Evolutionary conservation across 768 basidiomycete species (phyloP).

Genomic region (Lactarius quietus): DNA sequence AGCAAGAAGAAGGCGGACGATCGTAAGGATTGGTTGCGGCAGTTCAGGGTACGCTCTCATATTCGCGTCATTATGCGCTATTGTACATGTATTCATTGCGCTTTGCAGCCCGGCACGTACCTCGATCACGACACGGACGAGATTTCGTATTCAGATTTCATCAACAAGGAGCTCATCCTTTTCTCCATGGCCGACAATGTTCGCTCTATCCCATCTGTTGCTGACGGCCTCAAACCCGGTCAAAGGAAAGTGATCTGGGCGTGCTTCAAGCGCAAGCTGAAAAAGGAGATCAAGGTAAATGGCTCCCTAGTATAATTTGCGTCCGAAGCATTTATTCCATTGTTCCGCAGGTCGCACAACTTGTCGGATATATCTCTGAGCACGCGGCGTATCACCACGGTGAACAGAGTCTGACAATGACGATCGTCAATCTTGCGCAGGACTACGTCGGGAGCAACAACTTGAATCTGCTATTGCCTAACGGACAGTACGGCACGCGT

Average conservation of each 20-base stretch:
- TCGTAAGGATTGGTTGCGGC: constrained; percentile 95
- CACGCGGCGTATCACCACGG: constrained; percentile 97
- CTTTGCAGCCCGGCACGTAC: constrained; percentile 80
- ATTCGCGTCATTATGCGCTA: neutral
- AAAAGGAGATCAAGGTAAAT: constrained; percentile 82
- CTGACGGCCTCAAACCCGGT: constrained; percentile 95
- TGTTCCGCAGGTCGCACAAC: constrained; percentile 72
- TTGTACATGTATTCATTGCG: neutral
- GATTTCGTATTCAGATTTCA: constrained; percentile 89
- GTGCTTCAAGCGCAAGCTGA: constrained; percentile 92
- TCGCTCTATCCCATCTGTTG: constrained; percentile 92
- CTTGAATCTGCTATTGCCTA: constrained; percentile 79
- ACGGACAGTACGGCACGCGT: constrained; percentile 96
- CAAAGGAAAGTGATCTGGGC: constrained; percentile 96
- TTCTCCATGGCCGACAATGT: constrained; percentile 99
- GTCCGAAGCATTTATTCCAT: neutral
- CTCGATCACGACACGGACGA: constrained; percentile 85
- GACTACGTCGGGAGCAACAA: constrained; percentile 96
- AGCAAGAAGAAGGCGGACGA: constrained; percentile 99
- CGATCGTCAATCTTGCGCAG: constrained; percentile 93
- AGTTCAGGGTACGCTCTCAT: constrained; percentile 64
- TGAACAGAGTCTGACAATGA: constrained; percentile 78
- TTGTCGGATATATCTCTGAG: constrained; percentile 93
- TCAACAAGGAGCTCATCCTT: constrained; percentile 95
- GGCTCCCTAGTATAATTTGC: neutral